Base-by-base conservation (phyloP, 2,329 filamentous ascomycete genomes). In the Stenocarpella maydis region DNA sequence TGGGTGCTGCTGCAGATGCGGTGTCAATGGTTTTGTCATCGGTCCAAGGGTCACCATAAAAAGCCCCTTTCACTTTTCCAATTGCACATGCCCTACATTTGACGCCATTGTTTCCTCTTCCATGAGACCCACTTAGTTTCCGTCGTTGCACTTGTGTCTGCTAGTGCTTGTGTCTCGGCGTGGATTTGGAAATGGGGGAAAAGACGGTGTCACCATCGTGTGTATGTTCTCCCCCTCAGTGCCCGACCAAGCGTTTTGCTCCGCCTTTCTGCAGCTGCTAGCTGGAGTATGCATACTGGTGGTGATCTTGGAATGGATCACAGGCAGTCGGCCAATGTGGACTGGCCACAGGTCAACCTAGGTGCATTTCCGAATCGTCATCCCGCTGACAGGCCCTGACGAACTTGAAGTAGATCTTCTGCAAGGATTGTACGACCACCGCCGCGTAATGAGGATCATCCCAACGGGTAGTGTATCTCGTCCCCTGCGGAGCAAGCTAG, bases 101-200 rank as follows among this genome's bases (percentile, higher is more conserved):
- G 52, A 65, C 50, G 34, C 52, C 60, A 60, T 65, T 17, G 31
- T 34, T n/a, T 39, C 28, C 52, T 55, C 39, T 34, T n/a, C 19
- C 34, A 60, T 28, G n/a, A 41, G 3, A 45, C 7, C 37, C 12
- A 37, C 19, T 19, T 37, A 60, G 21, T 34, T 37, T 24, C 39
- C 43, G 34, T 34, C 15, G 21, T 47, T 17, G 19, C 24, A 54
- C 50, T 12, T 43, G 21, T n/a, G 67, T 34, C 26, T 49, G 31
- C 65, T n/a, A 19, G 34, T 34, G 21, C 10, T 31, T 26, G 31
- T 69, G 60, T 52, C 58, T 63, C 41, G 21, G 15, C 12, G 21
- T 52, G 50, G 43, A 24, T 39, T 17, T 43, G 21, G 17, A 12
- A 3, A 15, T n/a, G 26, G 31, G 15, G 8, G 50, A 31, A 41